These are phyloP conservation scores for Rhytidhysteron rufulum DNA, from an alignment of 2,329 filamentous ascomycete genomes.

Conservation along the genomic window DNA sequence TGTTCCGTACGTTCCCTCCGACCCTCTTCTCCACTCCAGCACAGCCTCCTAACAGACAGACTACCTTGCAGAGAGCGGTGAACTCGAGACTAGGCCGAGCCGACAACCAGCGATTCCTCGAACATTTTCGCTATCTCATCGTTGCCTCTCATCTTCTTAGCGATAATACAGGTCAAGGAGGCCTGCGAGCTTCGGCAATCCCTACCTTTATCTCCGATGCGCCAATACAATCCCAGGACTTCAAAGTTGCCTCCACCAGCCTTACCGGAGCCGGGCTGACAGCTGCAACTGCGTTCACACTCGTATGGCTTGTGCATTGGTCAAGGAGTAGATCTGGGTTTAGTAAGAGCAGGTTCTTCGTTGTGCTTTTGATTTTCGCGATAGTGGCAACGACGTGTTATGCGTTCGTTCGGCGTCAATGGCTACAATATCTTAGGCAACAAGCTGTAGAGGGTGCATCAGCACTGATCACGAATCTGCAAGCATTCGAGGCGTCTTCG, in stretches of 20 bases:
- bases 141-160: slow-evolving; percentile 86
- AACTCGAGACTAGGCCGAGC: slow-evolving; percentile 69
- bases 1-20: slow-evolving; percentile 29
- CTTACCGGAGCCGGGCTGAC: slow-evolving; percentile 64
- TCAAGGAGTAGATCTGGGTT: slow-evolving; percentile 50
- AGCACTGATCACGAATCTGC: slow-evolving; percentile 67
- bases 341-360: slow-evolving; percentile 53
- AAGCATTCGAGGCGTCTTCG: slow-evolving; percentile 74
- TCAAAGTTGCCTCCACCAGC: slow-evolving; percentile 49
- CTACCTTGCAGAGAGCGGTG: slow-evolving; percentile 57
- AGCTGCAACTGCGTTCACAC: slow-evolving; percentile 57
- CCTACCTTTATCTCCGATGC: slow-evolving; percentile 23
- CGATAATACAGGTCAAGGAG: slow-evolving; percentile 52
- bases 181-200: slow-evolving; percentile 30
- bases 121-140: slow-evolving; percentile 90
- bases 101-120: slow-evolving; percentile 81
- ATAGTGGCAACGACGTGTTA: slow-evolving; percentile 59
- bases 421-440: slow-evolving; percentile 72
- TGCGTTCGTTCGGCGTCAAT: slow-evolving; percentile 71
- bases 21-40: not conserved
- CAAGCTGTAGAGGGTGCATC: slow-evolving; percentile 69
- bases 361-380: slow-evolving; percentile 49
- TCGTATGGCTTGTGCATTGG: slow-evolving; percentile 71
- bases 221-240: slow-evolving; percentile 24
- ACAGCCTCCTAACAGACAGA: slow-evolving; percentile 16